Evolutionary conservation across 1,284 basidiomycete species (phyloP), one percentile per base, ranked within the genome.

Genomic region (Marasmius sp.): DNA sequence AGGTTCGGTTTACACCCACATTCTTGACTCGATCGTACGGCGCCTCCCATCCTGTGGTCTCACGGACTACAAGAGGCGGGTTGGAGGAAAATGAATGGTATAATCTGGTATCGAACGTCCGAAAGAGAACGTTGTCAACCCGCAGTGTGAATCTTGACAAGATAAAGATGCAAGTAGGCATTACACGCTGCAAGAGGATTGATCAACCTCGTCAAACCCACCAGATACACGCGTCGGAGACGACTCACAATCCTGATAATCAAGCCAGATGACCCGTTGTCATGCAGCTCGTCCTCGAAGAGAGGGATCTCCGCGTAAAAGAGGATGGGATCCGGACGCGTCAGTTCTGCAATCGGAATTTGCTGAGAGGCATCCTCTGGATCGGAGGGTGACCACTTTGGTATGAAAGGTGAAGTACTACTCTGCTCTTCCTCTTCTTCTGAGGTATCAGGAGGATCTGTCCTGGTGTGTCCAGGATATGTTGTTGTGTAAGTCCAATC

Each of bases 401-500:
- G 58, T 38, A 58, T 14, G 64, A 60, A 38, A 39, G 59, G 57
- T 52, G 66, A 27, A 10, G 43, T 22, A 4, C 10, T 22, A 11
- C 14, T 11, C 10, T 41, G 20, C 14, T 51, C 63, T 1, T 34
- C 33, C 16, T 60, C 49, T 0, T 67, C 64, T 11, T 54, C 52
- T 18, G 16, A 47, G 2, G 2, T 37, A 5, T 37, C 33, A 36
- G 34, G 34, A 16, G 16, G 16, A 5, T 33, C 33, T 4, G 52
- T 34, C 36, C n/a, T 8, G 36, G 71, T 64, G 62, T 90, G 85
- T 0, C 97, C 97, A 0, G 87, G 70, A 71, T 98, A 97, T 0
- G 85, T 88, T 2, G 93, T 93, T 0, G 95, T 97, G 74, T 97
- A 99, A 6, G 97, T 99, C 97, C 97, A 99, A 72, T 99, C 97